Conservation (phyloP, 352 stramenopile genomes). For the Phytophthora hibernalis region DNA sequence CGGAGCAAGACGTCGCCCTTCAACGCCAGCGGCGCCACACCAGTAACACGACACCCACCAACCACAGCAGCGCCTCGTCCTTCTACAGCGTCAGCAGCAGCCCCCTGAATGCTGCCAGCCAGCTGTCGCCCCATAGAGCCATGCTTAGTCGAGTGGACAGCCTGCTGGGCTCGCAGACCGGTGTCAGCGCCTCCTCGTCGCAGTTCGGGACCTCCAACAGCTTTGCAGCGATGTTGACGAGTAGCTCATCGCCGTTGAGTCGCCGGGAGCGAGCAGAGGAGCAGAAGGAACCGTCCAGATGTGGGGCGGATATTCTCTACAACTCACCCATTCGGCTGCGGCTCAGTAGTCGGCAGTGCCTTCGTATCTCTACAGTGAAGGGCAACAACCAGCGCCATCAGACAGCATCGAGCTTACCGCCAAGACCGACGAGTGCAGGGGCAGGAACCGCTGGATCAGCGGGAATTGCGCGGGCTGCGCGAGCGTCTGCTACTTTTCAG, state of each 20-base stretch:
- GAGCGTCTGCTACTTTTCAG: slow-evolving; percentile 22
- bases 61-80: slow-evolving; percentile 33
- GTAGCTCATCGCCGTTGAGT: slow-evolving; percentile 25
- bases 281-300: slow-evolving; percentile 61
- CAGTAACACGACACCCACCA: slow-evolving; percentile 41
- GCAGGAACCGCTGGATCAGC: slow-evolving; percentile 11
- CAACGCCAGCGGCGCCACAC: slow-evolving; percentile 34
- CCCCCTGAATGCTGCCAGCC: slow-evolving; percentile 20
- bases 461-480: slow-evolving; percentile 31
- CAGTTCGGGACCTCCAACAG: slow-evolving; percentile 23
- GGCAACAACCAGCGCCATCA: slow-evolving; percentile 12
- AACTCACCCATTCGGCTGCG: slow-evolving; percentile 72
- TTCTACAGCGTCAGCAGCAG: slow-evolving; percentile 35
- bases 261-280: slow-evolving; percentile 49
- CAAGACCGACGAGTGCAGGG: slow-evolving; percentile 24
- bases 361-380: slow-evolving; percentile 55
- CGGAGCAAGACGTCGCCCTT: slow-evolving; percentile 24
- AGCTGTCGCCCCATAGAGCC: slow-evolving; percentile 69
- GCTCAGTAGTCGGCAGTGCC: slow-evolving; percentile 73
- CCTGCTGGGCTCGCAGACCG: slow-evolving; percentile 39
- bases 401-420: slow-evolving; percentile 32
- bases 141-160: slow-evolving; percentile 72
- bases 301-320: slow-evolving; percentile 77
- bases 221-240: slow-evolving; percentile 22
- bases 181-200: slow-evolving; percentile 13